These are phyloP conservation scores for Komagataella kurtzmanii DNA, from an alignment of 805 yeast species.

Conservation along the genomic window DNA sequence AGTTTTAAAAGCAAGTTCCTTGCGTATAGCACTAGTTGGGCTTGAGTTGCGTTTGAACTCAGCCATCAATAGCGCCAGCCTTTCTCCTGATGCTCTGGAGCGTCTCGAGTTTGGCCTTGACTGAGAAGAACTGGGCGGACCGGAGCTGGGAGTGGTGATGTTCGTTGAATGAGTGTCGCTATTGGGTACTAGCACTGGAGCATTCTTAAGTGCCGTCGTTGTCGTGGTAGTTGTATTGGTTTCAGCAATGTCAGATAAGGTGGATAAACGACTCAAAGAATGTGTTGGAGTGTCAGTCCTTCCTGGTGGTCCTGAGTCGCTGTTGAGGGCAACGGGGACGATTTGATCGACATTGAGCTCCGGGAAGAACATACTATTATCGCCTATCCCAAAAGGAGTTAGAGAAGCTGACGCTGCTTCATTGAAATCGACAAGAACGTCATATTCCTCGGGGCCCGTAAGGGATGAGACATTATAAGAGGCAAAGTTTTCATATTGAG, in stretches of 20 bases:
- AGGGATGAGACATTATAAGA: neutral
- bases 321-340: neutral
- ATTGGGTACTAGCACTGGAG: neutral
- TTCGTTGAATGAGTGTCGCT: neutral
- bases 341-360: neutral
- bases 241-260: neutral
- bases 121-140: neutral
- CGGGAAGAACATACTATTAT: neutral
- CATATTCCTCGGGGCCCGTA: neutral
- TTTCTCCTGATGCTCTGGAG: slow-evolving; percentile 45
- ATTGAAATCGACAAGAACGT: neutral
- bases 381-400: neutral
- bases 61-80: slow-evolving; percentile 47
- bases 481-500: neutral
- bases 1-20: slow-evolving; percentile 54
- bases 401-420: neutral
- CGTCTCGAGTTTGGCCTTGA: slow-evolving; percentile 11
- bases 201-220: neutral
- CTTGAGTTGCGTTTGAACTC: slow-evolving; percentile 66
- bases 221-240: neutral
- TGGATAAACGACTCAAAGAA: neutral
- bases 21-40: slow-evolving; percentile 62
- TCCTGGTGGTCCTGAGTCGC: neutral
- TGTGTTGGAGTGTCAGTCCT: neutral
- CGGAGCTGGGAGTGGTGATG: neutral